Percentiles rank a stretch among this genome's conserved stretches.
Conservation (phyloP, 2,329 filamentous ascomycete genomes). For the Penicillium concentricum region DNA sequence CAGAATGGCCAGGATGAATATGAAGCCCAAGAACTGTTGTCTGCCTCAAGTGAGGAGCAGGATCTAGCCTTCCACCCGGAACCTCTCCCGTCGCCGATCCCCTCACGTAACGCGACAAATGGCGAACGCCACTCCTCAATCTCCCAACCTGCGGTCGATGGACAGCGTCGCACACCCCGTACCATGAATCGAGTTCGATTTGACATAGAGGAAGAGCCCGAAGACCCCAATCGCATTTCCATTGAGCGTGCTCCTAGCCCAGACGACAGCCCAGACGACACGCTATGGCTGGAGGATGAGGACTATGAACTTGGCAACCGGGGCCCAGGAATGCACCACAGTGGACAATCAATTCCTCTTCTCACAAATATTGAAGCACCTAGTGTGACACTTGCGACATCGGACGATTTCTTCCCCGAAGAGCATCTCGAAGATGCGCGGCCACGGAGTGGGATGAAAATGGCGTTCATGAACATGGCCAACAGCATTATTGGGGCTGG, state of each 20-base stretch:
- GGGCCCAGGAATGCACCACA: slow-evolving; percentile 37
- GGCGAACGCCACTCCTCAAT: slow-evolving; percentile 43
- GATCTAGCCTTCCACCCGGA: slow-evolving; percentile 28
- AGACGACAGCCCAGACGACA: slow-evolving; percentile 32
- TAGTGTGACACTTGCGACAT: slow-evolving; percentile 68
- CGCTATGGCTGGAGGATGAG: slow-evolving; percentile 56
- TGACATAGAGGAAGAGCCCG: slow-evolving; percentile 48
- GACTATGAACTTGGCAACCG: slow-evolving; percentile 55
- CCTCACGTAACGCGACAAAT: slow-evolving; percentile 18
- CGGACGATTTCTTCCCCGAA: slow-evolving; percentile 56
- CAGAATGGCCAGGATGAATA: slow-evolving; percentile 28
- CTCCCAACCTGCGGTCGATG: slow-evolving; percentile 39
- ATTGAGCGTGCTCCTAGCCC: slow-evolving; percentile 33
- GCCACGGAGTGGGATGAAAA: slow-evolving; percentile 79
- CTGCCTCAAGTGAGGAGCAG: slow-evolving; percentile 29
- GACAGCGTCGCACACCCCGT: slow-evolving; percentile 51
- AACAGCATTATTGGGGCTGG: slow-evolving; percentile 89
- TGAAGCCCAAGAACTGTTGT: slow-evolving; percentile 37
- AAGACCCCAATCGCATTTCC: slow-evolving; percentile 28
- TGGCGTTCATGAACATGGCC: slow-evolving; percentile 99
- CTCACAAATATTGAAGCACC: slow-evolving; percentile 83
- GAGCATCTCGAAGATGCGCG: slow-evolving; percentile 62
- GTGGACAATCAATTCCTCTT: slow-evolving; percentile 62
- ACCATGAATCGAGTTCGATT: slow-evolving; percentile 75
- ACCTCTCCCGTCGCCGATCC: slow-evolving; percentile 21